These are phyloP conservation scores for Trametes sanguinea DNA, from an alignment of 768 basidiomycete species.

Conservation along the genomic window DNA sequence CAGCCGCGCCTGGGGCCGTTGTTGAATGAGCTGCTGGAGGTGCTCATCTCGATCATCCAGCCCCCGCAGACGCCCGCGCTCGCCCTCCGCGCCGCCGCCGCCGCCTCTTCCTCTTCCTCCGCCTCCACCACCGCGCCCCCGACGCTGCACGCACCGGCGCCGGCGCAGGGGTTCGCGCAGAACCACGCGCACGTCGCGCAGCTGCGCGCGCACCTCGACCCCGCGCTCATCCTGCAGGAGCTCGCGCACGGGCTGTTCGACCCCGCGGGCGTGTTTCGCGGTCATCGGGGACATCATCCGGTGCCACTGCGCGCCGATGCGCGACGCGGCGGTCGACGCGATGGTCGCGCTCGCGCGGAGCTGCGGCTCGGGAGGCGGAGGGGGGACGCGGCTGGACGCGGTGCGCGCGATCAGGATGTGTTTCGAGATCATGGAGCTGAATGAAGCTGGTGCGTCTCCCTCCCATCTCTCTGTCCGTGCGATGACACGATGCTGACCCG, in stretches of 20 bases:
- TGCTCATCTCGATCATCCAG: slow-evolving; percentile 82
- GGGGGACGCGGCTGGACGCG: slow-evolving; percentile 60
- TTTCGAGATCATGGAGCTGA: slow-evolving; percentile 89
- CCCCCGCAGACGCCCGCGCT: slow-evolving; percentile 41
- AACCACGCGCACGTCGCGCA: slow-evolving; percentile 64
- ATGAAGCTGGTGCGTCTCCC: slow-evolving; percentile 84
- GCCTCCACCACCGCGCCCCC: slow-evolving; percentile 37
- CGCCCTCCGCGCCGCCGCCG: slow-evolving; percentile 29
- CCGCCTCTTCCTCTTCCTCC: too few species aligned
- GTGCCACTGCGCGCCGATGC: slow-evolving; percentile 91
- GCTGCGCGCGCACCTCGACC: slow-evolving; percentile 79
- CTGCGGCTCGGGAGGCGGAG: slow-evolving; percentile 51
- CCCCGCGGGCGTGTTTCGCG: slow-evolving; percentile 74
- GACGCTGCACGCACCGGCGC: slow-evolving; percentile 58
- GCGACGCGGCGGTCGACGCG: slow-evolving; percentile 78
- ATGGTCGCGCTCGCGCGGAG: slow-evolving; percentile 75
- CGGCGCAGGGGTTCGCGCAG: slow-evolving; percentile 60
- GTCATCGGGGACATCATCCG: slow-evolving; percentile 83
- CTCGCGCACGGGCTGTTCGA: slow-evolving; percentile 76
- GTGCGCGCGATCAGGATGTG: slow-evolving; percentile 78
- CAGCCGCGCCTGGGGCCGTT: slow-evolving; percentile 73
- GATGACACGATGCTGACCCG: background rate
- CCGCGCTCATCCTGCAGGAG: slow-evolving; percentile 80
- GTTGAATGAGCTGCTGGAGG: slow-evolving; percentile 75
- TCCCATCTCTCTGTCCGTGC: slow-evolving; percentile 2